A percentile compares a stretch with the other conserved stretches of the same genome.
Evolutionary conservation across 2,329 filamentous ascomycete species (phyloP).

Genomic region (Botrytis fabae): DNA sequence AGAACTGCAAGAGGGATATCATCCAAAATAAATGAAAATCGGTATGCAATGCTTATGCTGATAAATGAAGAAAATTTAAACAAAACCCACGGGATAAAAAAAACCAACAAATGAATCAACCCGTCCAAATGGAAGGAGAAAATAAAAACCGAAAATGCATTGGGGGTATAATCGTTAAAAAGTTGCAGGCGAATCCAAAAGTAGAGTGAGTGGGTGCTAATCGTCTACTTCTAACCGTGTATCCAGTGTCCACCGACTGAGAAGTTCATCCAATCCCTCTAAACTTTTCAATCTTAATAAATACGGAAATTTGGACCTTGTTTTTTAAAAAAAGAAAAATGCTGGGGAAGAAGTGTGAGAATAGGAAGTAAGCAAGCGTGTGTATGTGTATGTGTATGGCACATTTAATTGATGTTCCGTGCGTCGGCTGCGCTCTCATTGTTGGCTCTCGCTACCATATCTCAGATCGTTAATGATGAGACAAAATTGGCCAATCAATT

Average conservation of each 20-base stretch:
- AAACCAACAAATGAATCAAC: conserved; percentile 1
- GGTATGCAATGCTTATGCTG: neutral
- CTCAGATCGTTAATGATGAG: neutral
- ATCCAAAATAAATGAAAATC: neutral
- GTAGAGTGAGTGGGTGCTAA: conserved; percentile 5
- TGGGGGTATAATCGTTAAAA: conserved; percentile 21
- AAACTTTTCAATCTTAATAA: conserved; percentile 4
- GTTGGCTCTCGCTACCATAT: conserved; percentile 23
- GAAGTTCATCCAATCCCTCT: conserved; percentile 17
- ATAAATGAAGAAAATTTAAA: neutral
- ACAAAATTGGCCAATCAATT: conserved; percentile 6
- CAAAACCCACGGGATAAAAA: neutral
- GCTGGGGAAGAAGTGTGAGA: neutral
- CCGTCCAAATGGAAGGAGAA: conserved; percentile 1
- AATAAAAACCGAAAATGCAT: neutral
- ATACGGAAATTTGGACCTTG: neutral
- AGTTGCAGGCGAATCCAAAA: conserved; percentile 18
- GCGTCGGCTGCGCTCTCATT: neutral
- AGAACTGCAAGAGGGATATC: neutral
- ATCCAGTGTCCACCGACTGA: conserved; percentile 7
- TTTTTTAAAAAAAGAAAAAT: neutral
- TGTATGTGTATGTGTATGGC: neutral
- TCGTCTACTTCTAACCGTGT: conserved; percentile 11
- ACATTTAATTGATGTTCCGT: conserved; percentile 5
- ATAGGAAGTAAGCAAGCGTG: neutral